A percentile compares a stretch with the other conserved stretches of the same genome.
phyloP scores from a whole-genome alignment of 805 yeast genomes.

The Yamadazyma kitorensis region DNA sequence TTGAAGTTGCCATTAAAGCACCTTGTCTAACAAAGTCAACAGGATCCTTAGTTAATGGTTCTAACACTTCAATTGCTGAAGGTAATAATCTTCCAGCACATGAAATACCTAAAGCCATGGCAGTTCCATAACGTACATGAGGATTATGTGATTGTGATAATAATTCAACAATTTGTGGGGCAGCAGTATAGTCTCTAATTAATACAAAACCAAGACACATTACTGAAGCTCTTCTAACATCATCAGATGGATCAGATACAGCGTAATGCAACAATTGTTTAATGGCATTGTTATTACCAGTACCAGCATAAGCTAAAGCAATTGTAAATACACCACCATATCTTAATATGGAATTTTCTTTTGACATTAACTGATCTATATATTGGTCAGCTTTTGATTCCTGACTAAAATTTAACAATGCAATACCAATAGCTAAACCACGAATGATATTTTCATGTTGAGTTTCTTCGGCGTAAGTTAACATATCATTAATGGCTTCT shows the following conservation, averaged over 20 bases:
- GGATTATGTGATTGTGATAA: slow-evolving; percentile 95
- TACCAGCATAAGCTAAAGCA: slow-evolving; percentile 95
- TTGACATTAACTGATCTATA: slow-evolving; percentile 63
- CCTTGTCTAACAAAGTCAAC: slow-evolving; percentile 98
- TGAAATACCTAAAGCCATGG: slow-evolving; percentile 93
- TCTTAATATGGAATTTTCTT: slow-evolving; percentile 81
- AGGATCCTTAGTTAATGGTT: slow-evolving; percentile 88
- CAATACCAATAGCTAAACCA: slow-evolving; percentile 88
- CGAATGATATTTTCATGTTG: slow-evolving; percentile 94
- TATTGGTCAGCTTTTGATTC: slow-evolving; percentile 75
- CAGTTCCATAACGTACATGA: slow-evolving; percentile 97
- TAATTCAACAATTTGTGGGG: slow-evolving; percentile 92
- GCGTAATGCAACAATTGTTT: slow-evolving; percentile 86
- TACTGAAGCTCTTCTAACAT: slow-evolving; percentile 95
- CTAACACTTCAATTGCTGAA: slow-evolving; percentile 87
- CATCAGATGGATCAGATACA: slow-evolving; percentile 94
- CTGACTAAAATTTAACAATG: slow-evolving; percentile 79
- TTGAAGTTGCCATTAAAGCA: slow-evolving; percentile 86
- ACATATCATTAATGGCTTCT: slow-evolving; percentile 71
- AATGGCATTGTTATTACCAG: slow-evolving; percentile 86
- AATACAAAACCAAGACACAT: slow-evolving; percentile 87
- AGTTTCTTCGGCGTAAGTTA: slow-evolving; percentile 88
- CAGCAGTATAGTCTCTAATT: slow-evolving; percentile 85
- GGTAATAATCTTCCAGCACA: slow-evolving; percentile 92
- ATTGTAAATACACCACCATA: slow-evolving; percentile 95